phyloP scores from a whole-genome alignment of 495 filamentous ascomycete genomes.

The Podospora fimiseda region DNA sequence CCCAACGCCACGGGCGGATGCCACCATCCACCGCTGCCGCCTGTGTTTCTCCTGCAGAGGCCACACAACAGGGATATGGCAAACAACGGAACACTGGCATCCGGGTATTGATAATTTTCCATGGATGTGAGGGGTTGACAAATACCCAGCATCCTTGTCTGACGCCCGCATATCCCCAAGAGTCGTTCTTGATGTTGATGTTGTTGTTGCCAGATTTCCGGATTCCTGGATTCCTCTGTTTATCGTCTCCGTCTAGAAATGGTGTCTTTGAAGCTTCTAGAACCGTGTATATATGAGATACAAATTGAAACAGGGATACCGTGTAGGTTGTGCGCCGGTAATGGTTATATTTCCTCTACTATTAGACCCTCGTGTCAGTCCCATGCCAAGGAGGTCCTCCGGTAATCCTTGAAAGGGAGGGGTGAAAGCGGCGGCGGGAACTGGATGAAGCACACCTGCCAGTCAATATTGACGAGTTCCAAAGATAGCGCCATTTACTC shows the following conservation, averaged over 20 bases:
- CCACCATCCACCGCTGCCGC: conserved; percentile 6
- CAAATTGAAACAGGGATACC: background rate
- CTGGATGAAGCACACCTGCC: background rate
- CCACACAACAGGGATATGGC: conserved; percentile 11
- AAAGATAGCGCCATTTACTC: conserved; percentile 4
- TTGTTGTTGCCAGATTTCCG: background rate
- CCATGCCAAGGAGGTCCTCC: background rate
- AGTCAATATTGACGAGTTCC: conserved; percentile 12
- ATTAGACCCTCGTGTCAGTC: background rate
- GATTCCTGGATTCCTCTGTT: no score
- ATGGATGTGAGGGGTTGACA: background rate
- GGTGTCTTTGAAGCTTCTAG: background rate
- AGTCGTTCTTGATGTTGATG: no score
- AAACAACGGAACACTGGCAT: conserved; percentile 7
- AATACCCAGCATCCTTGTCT: background rate
- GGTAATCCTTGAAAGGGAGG: no score
- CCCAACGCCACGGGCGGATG: conserved; percentile 10
- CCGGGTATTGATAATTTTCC: background rate
- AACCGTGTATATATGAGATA: background rate
- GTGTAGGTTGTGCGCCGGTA: no score
- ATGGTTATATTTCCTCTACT: no score
- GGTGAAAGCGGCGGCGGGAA: no score
- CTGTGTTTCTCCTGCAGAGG: conserved; percentile 10
- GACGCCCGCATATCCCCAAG: no score
- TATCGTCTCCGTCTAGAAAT: no score